phyloP scores from a whole-genome alignment of 768 basidiomycete genomes.

The Tulasnella sp. region DNA sequence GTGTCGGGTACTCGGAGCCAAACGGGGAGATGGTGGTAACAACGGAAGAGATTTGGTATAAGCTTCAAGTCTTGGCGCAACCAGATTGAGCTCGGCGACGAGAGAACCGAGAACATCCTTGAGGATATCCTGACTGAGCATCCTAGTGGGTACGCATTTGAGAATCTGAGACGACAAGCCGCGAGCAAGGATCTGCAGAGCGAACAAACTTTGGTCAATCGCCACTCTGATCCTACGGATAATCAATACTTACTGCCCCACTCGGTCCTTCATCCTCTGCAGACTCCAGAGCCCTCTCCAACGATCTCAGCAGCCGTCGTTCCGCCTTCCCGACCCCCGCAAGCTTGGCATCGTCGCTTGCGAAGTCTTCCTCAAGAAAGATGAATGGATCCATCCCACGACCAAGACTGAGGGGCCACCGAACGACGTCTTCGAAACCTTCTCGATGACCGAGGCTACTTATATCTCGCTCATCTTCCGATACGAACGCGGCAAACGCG shows the following conservation, averaged over 20 bases:
- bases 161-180: slow-evolving; percentile 44
- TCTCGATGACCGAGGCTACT: slow-evolving; percentile 33
- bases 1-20: slow-evolving; percentile 33
- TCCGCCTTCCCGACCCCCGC: slow-evolving; percentile 50
- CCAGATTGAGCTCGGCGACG: slow-evolving; percentile 28
- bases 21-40: slow-evolving; percentile 22
- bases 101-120: slow-evolving; percentile 26
- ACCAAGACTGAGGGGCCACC: neutral
- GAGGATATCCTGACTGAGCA: slow-evolving; percentile 27
- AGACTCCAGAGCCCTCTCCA: neutral
- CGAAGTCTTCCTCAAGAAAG: slow-evolving; percentile 1
- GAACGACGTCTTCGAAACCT: slow-evolving; percentile 21
- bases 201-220: neutral
- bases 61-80: slow-evolving; percentile 30
- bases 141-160: slow-evolving; percentile 35
- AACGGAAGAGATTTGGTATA: slow-evolving; percentile 33
- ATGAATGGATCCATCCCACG: slow-evolving; percentile 24
- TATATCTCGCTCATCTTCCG: slow-evolving; percentile 46
- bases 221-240: neutral
- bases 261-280: neutral
- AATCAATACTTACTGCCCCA: neutral
- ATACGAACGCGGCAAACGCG: slow-evolving; percentile 50
- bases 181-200: slow-evolving; percentile 40
- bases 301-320: slow-evolving; percentile 36
- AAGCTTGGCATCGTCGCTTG: slow-evolving; percentile 29